A percentile compares a stretch with the other conserved stretches of the same genome.
These are phyloP conservation scores for Colletotrichum theobromicola DNA, from an alignment of 2,329 filamentous ascomycete genomes.

Conservation along the genomic window DNA sequence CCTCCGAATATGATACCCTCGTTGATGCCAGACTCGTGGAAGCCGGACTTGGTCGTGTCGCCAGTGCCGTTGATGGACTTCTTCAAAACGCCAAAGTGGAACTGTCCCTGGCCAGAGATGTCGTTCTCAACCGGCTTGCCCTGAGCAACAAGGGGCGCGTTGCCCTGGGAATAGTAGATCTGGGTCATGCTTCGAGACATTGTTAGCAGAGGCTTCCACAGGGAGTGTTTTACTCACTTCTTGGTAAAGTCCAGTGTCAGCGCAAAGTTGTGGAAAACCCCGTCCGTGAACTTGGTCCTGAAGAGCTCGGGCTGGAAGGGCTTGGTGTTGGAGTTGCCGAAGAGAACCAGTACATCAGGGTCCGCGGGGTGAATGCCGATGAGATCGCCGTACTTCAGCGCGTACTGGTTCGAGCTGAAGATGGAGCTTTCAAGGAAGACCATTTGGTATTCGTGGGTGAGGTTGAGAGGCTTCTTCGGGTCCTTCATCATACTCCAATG, in stretches of 20 bases:
- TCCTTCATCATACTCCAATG: slow-evolving; percentile 66
- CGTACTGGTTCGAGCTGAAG: slow-evolving; percentile 56
- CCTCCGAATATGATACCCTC: slow-evolving; percentile 58
- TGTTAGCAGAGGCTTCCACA: not conserved
- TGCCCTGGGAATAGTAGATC: slow-evolving; percentile 60
- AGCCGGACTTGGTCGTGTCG: slow-evolving; percentile 47
- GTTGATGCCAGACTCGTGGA: slow-evolving; percentile 51
- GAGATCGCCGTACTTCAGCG: slow-evolving; percentile 60
- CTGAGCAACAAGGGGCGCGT: slow-evolving; percentile 47
- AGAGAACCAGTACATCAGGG: slow-evolving; percentile 48
- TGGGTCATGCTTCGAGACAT: slow-evolving; percentile 51
- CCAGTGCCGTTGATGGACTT: slow-evolving; percentile 54
- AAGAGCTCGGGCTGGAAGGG: slow-evolving; percentile 52
- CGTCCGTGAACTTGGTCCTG: slow-evolving; percentile 51
- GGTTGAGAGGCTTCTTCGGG: slow-evolving; percentile 54
- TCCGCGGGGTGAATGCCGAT: slow-evolving; percentile 40
- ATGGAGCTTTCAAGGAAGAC: slow-evolving; percentile 52
- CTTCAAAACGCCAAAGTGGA: slow-evolving; percentile 67
- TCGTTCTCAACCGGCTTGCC: slow-evolving; percentile 53
- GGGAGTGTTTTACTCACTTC: slow-evolving; percentile 43
- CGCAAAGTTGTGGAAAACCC: slow-evolving; percentile 66
- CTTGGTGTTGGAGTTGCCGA: slow-evolving; percentile 51
- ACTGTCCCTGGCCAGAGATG: slow-evolving; percentile 62
- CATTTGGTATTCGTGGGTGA: slow-evolving; percentile 65
- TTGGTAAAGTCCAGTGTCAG: slow-evolving; percentile 60